Evolutionary conservation across 129 eudicot genomes (phyloP).

Genomic region (Artemisia tridentata): DNA sequence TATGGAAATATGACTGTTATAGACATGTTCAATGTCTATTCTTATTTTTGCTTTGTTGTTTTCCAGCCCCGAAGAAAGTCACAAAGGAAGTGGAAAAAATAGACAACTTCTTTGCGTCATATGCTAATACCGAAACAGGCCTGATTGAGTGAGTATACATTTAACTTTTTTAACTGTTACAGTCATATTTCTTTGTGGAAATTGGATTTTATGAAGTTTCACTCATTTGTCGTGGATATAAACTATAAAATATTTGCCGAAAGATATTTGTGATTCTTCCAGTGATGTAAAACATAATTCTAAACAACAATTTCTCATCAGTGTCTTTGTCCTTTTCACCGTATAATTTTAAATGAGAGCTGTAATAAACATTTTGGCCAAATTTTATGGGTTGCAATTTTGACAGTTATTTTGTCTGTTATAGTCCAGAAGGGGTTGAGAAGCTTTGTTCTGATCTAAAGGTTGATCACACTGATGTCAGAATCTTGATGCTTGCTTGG

Average conservation of each 20-base stretch:
- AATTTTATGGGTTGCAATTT: background rate
- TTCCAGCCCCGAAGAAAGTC: slow-evolving; percentile 45
- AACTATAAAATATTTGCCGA: too few relatives aligned
- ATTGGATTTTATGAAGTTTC: too few relatives aligned
- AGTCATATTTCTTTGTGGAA: too few relatives aligned
- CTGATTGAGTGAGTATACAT: slow-evolving; percentile 61
- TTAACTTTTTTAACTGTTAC: slow-evolving; percentile 9
- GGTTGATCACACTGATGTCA: slow-evolving; percentile 69
- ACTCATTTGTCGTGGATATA: too few relatives aligned
- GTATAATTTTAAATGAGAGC: background rate
- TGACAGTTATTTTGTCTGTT: slow-evolving; percentile 15
- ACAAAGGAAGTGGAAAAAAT: slow-evolving; percentile 46
- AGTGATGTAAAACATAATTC: too few relatives aligned
- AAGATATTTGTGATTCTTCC: too few relatives aligned
- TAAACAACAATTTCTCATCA: too few relatives aligned
- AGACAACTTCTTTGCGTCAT: slow-evolving; percentile 45
- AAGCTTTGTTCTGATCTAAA: slow-evolving; percentile 71
- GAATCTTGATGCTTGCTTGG: slow-evolving; percentile 93
- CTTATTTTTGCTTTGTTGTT: slow-evolving; percentile 14
- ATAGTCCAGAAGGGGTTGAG: slow-evolving; percentile 89
- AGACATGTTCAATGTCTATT: slow-evolving; percentile 6
- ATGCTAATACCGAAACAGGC: slow-evolving; percentile 49
- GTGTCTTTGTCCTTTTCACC: background rate
- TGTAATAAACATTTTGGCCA: background rate
- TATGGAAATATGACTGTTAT: background rate